Conservation (phyloP, 495 filamentous ascomycete species). For the Astrocystis sublimbata region DNA sequence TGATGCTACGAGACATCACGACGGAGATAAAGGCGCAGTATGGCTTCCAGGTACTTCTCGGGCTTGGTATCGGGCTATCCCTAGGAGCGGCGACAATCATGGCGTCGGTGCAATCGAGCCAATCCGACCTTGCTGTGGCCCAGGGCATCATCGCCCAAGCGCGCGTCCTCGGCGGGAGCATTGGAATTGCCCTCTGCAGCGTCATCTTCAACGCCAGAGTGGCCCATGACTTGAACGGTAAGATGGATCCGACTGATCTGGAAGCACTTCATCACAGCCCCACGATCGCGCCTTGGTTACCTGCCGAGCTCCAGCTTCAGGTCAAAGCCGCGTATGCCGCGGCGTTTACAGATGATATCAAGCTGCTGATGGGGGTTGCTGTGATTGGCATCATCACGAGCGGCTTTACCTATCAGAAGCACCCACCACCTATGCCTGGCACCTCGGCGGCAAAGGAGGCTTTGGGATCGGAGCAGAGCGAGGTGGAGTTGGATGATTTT, state of each 20-base stretch:
- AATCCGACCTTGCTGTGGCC: slow-evolving; percentile 52
- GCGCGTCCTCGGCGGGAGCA: slow-evolving; percentile 58
- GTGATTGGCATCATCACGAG: slow-evolving; percentile 32
- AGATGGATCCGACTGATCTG: slow-evolving; percentile 29
- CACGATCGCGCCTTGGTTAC: slow-evolving; percentile 23
- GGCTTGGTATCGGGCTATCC: slow-evolving; percentile 54
- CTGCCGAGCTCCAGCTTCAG: slow-evolving; percentile 20
- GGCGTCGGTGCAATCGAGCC: slow-evolving; percentile 49
- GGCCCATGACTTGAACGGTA: slow-evolving; percentile 19
- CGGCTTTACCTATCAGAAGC: slow-evolving; percentile 24
- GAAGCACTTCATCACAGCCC: slow-evolving; percentile 32
- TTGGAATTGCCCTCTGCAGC: slow-evolving; percentile 53
- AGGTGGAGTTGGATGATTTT: slow-evolving; percentile 25
- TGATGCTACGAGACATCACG: slow-evolving; percentile 32
- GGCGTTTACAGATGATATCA: slow-evolving; percentile 34
- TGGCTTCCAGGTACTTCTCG: slow-evolving; percentile 56
- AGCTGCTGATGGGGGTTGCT: slow-evolving; percentile 33
- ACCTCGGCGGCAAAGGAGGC: slow-evolving; percentile 29
- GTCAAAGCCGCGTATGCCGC: slow-evolving; percentile 32
- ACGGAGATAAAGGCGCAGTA: slow-evolving; percentile 41
- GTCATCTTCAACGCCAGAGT: slow-evolving; percentile 43
- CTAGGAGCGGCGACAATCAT: slow-evolving; percentile 54
- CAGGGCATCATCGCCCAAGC: slow-evolving; percentile 58
- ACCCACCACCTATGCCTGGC: slow-evolving; percentile 27
- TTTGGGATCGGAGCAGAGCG: slow-evolving; percentile 30